Evolutionary conservation across 1,284 basidiomycete genomes (phyloP), one percentile per base, ranked within the genome.

Genomic region (Rhodotorula sp.): DNA sequence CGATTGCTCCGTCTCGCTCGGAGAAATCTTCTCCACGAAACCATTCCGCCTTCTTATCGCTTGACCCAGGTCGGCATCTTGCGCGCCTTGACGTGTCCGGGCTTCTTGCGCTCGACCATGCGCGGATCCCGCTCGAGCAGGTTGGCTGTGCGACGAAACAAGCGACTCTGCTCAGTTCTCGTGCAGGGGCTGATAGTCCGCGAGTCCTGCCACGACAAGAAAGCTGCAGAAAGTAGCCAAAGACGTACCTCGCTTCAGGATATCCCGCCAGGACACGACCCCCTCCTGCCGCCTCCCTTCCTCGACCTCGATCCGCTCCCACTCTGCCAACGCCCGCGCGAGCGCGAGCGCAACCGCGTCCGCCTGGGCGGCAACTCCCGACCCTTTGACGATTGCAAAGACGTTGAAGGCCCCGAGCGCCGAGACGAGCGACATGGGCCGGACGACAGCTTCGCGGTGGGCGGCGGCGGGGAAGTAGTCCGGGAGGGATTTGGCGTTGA

Each of bases 21-120:
- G 33, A 33, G 7, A 7, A 33, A 33, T 3, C 18, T 49, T 18
- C 20, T 22, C 48, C 20, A 4, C 22, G 51, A 26, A 26, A 7
- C 22, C 17, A 15, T 26, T 29, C 18, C 8, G 14, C n/a, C n/a
- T 54, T 17, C 18, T 29, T 29, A 96, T 82, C 94, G 91, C 85
- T 95, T 96, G 89, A 96, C 93, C 93, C 94, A 96, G 75, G 91
- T 84, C 79, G 91, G 90, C 90, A 85, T 85, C 83, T 95, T 95
- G 81, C 95, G 88, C 72, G 95, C 92, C 84, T 97, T 97, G 73
- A 89, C 87, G 76, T 88, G 81, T 71, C 91, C 91, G 14, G 95
- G 93, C 86, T 98, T 97, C 84, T 99, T 99, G 77, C 95, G 87
- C 84, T 99, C 95, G 45, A 97, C 94, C 89, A 95, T 92, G 82